phyloP scores from a whole-genome alignment of 2,329 filamentous ascomycete genomes.

The Alternaria incomplexa region DNA sequence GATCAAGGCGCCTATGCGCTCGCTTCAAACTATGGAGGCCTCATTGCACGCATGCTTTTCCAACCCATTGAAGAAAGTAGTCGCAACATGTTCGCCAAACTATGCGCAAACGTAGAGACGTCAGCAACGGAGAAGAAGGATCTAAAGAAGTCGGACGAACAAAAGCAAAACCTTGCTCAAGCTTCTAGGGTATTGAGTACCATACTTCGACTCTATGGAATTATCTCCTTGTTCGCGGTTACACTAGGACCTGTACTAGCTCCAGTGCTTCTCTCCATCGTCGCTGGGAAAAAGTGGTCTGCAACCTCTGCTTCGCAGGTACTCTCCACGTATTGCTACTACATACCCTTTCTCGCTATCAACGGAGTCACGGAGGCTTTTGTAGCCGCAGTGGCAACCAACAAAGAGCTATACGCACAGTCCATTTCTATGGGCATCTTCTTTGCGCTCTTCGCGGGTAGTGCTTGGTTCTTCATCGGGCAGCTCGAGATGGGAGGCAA shows the following conservation, averaged over 20 bases:
- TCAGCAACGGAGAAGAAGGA: conserved; percentile 12
- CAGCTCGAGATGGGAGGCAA: conserved; percentile 73
- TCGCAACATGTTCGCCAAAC: conserved; percentile 84
- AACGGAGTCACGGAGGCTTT: conserved; percentile 95
- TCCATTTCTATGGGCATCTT: conserved; percentile 85
- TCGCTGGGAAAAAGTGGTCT: conserved; percentile 81
- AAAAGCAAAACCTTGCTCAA: conserved; percentile 42
- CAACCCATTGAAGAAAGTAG: conserved; percentile 95
- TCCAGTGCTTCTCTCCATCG: conserved; percentile 72
- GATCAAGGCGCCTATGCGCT: conserved; percentile 92
- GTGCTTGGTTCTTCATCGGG: conserved; percentile 77
- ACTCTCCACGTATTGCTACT: conserved; percentile 84
- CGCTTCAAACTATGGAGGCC: conserved; percentile 88
- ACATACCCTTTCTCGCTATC: conserved; percentile 88
- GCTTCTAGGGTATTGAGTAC: conserved; percentile 62
- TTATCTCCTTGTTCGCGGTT: conserved; percentile 73
- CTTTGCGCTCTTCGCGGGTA: conserved; percentile 74
- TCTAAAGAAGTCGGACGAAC: conserved; percentile 11
- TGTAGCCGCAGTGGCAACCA: conserved; percentile 82
- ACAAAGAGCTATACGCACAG: conserved; percentile 76
- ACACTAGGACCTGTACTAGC: conserved; percentile 77
- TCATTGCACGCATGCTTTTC: conserved; percentile 86
- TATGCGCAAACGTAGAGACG: conserved; percentile 60
- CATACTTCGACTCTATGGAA: conserved; percentile 74
- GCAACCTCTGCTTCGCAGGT: conserved; percentile 74